Evolutionary conservation across 2,329 filamentous ascomycete genomes (phyloP), one percentile per base, ranked within the genome.

Genomic region (Curvularia lunata): DNA sequence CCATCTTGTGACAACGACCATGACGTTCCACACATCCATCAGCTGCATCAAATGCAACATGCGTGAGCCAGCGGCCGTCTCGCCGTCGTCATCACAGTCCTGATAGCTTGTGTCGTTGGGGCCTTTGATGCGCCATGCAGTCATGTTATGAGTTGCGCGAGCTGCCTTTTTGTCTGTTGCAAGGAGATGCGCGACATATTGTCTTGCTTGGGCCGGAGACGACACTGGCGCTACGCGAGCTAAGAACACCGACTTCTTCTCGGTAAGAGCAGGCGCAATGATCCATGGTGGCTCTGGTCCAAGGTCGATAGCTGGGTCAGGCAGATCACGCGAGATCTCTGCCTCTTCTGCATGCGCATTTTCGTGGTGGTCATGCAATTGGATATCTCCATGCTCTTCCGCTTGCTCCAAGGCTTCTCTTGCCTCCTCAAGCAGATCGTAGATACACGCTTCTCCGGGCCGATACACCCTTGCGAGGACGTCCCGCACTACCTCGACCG

Each of bases 21-120:
- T 89, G 16, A 90, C 89, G 76, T 96, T 86, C 92, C 93, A 97
- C 10, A 96, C 83, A 71, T 93, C 91, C 91, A 97, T 97, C 60
- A 97, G 79, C 80, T 97, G 92, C 88, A 99, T 89, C 28, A 99
- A 81, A 79, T 96, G 92, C 59, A 98, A 78, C 71, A 99, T 78
- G 41, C 95, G 84, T 0, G 90, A 88, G 0, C 95, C 95, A 0
- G 95, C 95, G 5, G 95, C 95, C 25, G 91, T 91, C 82, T 99
- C 95, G 2, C 95, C 95, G 75, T 99, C 95, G 70, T 99, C 95
- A 69, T 99, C 91, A 72, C 89, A 97, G 77, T 99, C 95, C 76
- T 98, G 93, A 66, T 88, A 92, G 49, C 83, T 84, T 4, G 81
- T 80, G 62, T 78, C 79, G 55, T 81, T 83, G 4, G 77, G 71